These are phyloP conservation scores for Macrolepiota fuliginosa DNA, from an alignment of 768 basidiomycete species.

Conservation along the genomic window DNA sequence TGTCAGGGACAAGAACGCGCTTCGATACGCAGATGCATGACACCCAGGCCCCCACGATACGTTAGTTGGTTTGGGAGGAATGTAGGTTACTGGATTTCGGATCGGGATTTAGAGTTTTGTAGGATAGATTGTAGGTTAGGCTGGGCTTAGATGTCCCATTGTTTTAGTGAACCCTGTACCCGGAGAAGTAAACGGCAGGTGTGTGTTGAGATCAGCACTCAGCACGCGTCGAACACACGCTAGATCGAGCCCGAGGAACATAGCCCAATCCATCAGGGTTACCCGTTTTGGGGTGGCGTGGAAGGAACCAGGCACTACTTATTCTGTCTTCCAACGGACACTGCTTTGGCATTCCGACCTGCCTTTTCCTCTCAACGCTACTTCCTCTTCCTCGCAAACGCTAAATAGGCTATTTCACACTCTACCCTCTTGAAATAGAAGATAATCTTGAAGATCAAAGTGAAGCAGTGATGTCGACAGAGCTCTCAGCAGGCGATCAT, in stretches of 20 bases:
- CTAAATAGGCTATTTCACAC: not conserved
- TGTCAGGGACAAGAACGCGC: too few relatives aligned
- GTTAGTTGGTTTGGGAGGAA: slow-evolving; percentile 53
- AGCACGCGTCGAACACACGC: not conserved
- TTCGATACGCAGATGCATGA: too few relatives aligned
- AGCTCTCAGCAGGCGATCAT: slow-evolving; percentile 24
- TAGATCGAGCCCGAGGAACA: not conserved
- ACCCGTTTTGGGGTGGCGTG: not conserved
- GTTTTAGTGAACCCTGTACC: not conserved
- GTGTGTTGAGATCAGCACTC: not conserved
- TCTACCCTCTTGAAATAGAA: not conserved
- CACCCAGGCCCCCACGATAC: too few relatives aligned
- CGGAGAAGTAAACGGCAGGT: too few relatives aligned
- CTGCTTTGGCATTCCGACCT: not conserved
- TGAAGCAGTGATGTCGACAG: slow-evolving; percentile 19
- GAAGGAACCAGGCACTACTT: not conserved
- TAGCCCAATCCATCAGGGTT: not conserved
- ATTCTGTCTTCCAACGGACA: not conserved
- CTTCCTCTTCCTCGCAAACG: not conserved
- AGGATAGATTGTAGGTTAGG: not conserved
- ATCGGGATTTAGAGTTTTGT: not conserved
- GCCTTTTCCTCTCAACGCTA: not conserved
- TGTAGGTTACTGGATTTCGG: slow-evolving; percentile 16
- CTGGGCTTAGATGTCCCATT: not conserved
- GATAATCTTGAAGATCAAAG: not conserved